Conservation (phyloP, 2,329 filamentous ascomycete genomes). For the Ceratocystis cubensis region DNA sequence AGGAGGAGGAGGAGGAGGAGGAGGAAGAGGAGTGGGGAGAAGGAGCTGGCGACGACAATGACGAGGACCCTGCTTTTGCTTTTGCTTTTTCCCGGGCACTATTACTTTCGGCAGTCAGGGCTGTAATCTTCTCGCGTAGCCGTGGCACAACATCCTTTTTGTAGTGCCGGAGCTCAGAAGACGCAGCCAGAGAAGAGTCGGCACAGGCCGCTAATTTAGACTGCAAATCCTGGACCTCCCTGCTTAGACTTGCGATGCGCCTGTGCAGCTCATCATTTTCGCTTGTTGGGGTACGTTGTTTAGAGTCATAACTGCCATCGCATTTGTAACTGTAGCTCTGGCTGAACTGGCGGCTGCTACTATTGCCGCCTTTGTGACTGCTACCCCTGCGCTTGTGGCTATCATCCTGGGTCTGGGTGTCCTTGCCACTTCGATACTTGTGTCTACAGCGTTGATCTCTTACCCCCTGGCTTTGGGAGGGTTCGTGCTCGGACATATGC, state of each 20-base stretch:
- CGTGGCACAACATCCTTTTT: background rate
- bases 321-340: background rate
- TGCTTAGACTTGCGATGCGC: background rate
- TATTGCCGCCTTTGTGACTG: too few species aligned
- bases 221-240: background rate
- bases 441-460: background rate
- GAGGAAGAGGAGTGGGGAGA: background rate
- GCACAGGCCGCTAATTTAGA: background rate
- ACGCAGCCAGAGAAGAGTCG: background rate
- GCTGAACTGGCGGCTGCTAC: background rate
- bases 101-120: constrained; percentile 2
- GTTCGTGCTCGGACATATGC: background rate
- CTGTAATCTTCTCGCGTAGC: constrained; percentile 2
- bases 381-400: background rate
- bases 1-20: background rate
- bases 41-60: background rate
- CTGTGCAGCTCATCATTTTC: background rate
- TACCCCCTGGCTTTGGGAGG: background rate
- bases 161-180: background rate
- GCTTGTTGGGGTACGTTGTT: background rate
- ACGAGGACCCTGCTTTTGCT: background rate
- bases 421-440: background rate
- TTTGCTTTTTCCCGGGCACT: background rate
- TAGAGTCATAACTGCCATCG: background rate
- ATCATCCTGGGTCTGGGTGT: background rate